Conservation (phyloP, 352 stramenopile species). For the Blastocystis sp. region DNA sequence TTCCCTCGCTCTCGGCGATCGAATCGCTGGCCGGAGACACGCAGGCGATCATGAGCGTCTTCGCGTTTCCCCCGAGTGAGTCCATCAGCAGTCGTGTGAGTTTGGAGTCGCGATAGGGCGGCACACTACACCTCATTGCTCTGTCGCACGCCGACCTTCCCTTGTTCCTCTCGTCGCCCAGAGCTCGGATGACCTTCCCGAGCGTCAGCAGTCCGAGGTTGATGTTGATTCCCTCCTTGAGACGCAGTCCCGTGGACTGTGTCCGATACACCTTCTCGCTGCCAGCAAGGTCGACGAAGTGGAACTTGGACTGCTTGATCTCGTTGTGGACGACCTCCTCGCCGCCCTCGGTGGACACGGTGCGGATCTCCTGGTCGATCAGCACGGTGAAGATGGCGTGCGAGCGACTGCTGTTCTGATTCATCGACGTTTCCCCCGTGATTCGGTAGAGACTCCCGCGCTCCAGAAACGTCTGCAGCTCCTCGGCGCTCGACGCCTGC, state of each 20-base stretch:
- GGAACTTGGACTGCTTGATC: constrained; percentile 78
- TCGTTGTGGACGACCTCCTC: constrained; percentile 61
- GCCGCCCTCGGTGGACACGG: neutral
- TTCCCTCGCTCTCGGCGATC: constrained; percentile 91
- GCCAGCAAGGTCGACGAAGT: constrained; percentile 87
- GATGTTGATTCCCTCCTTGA: constrained; percentile 89
- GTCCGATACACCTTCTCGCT: constrained; percentile 86
- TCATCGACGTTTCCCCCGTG: constrained; percentile 80
- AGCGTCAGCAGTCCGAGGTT: constrained; percentile 87
- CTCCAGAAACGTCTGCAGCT: constrained; percentile 75
- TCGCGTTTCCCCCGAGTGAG: constrained; percentile 77
- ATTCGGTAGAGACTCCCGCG: constrained; percentile 73
- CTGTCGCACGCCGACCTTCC: constrained; percentile 63
- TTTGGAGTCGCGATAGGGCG: constrained; percentile 83
- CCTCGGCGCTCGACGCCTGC: constrained; percentile 71
- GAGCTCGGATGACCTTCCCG: constrained; percentile 86
- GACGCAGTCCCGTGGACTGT: constrained; percentile 74
- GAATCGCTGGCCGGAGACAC: constrained; percentile 74
- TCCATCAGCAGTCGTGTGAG: constrained; percentile 79
- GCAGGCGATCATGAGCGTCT: constrained; percentile 79
- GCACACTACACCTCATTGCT: constrained; percentile 65
- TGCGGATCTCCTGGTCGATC: constrained; percentile 70
- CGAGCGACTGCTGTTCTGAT: constrained; percentile 78
- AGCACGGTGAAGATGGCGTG: constrained; percentile 81
- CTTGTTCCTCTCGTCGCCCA: constrained; percentile 81